phyloP scores from a whole-genome alignment of 768 basidiomycete genomes.

The Hypsizygus marmoreus region DNA sequence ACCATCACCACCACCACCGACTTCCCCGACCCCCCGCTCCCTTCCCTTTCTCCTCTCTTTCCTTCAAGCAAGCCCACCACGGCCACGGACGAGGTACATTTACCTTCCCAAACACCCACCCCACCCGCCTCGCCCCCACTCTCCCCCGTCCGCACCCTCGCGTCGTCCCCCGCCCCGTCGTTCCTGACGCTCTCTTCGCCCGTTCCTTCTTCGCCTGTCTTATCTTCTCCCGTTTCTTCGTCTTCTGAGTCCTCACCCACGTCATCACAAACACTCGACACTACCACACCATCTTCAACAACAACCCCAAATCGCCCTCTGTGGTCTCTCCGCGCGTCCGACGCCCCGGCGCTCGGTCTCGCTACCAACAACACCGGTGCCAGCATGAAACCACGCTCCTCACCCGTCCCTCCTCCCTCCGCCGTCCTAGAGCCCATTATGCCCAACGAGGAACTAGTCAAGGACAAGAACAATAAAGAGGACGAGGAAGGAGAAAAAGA shows the following conservation, averaged over 20 bases:
- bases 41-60: constrained; percentile 15
- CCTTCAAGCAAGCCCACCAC: constrained; percentile 4
- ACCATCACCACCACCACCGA: constrained; percentile 5
- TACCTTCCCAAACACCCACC: constrained; percentile 41
- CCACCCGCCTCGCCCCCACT: constrained; percentile 42
- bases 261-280: not conserved
- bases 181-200: not conserved
- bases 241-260: not conserved
- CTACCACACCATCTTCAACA: not conserved
- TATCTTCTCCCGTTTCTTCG: too few relatives aligned
- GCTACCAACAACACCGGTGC: constrained; percentile 4
- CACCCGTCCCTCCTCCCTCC: too few relatives aligned
- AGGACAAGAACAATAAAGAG: not conserved
- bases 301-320: constrained; percentile 20
- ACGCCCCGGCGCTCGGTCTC: constrained; percentile 43
- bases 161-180: not conserved
- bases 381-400: not conserved
- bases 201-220: not conserved
- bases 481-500: constrained; percentile 4
- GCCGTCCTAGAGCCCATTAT: too few relatives aligned
- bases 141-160: too few relatives aligned
- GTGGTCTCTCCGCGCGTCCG: constrained; percentile 46
- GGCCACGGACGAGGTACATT: not conserved
- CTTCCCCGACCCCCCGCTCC: constrained; percentile 28
- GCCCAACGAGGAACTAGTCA: constrained; percentile 6